Evolutionary conservation across 1,139 yeast genomes (phyloP).

Genomic region (Debaryomyces psychrophilus): DNA sequence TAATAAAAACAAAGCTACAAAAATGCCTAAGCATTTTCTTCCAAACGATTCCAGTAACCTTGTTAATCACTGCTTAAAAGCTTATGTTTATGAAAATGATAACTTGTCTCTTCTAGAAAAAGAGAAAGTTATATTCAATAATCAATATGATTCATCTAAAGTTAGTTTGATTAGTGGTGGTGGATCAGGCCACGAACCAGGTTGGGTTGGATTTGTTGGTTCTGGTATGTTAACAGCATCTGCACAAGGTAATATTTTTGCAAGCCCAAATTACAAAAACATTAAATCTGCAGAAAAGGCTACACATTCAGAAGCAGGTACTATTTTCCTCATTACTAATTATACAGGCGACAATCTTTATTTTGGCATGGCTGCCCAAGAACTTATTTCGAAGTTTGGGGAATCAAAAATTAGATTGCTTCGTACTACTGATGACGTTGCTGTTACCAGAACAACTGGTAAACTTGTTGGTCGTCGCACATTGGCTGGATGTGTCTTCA

Average conservation of each 20-base stretch:
- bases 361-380: conserved; percentile 30
- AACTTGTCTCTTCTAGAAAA: conserved; percentile 27
- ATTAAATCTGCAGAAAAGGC: conserved; percentile 39
- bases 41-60: conserved; percentile 23
- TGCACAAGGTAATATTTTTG: conserved; percentile 51
- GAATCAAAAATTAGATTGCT: conserved; percentile 17
- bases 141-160: conserved; percentile 26
- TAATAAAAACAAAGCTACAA: neutral
- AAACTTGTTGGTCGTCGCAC: conserved; percentile 47
- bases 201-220: conserved; percentile 49
- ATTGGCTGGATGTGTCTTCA: conserved; percentile 40
- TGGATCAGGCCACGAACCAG: conserved; percentile 54
- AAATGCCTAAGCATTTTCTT: conserved; percentile 22
- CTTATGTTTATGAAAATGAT: conserved; percentile 19
- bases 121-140: conserved; percentile 40
- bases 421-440: conserved; percentile 37
- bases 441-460: conserved; percentile 42
- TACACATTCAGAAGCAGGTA: conserved; percentile 27
- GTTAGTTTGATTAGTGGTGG: conserved; percentile 47
- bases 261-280: conserved; percentile 47
- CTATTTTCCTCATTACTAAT: conserved; percentile 27
- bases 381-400: conserved; percentile 27
- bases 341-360: conserved; percentile 24
- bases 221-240: conserved; percentile 49
- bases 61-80: conserved; percentile 23